These are phyloP conservation scores for Podila epigama DNA, from an alignment of 192 early-diverging fungal genomes.

Conservation along the genomic window DNA sequence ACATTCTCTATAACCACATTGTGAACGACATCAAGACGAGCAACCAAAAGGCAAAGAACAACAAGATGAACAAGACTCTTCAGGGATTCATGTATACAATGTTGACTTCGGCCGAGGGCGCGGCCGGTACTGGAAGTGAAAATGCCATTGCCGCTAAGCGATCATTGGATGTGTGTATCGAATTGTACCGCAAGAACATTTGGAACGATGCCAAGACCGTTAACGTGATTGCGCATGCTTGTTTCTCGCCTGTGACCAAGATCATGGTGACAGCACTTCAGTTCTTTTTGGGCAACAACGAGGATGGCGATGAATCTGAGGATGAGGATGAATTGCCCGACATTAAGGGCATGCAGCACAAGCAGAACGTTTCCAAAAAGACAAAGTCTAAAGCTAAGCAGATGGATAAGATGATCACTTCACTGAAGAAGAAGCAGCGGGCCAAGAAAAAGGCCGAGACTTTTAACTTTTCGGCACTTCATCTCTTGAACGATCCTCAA, in stretches of 20 bases:
- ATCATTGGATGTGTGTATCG: slow-evolving; percentile 96
- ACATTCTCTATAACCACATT: slow-evolving; percentile 91
- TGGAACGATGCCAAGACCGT: slow-evolving; percentile 99
- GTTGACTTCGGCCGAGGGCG: slow-evolving; percentile 74
- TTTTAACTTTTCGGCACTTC: slow-evolving; percentile 94
- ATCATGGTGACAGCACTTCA: slow-evolving; percentile 91
- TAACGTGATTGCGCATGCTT: slow-evolving; percentile 97
- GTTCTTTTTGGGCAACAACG: slow-evolving; percentile 90
- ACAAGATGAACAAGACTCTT: slow-evolving; percentile 96
- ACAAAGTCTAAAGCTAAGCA: slow-evolving; percentile 78
- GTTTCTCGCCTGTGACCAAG: slow-evolving; percentile 92
- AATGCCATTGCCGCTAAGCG: slow-evolving; percentile 94
- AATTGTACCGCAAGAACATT: slow-evolving; percentile 94
- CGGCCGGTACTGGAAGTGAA: slow-evolving; percentile 64
- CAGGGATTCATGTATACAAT: slow-evolving; percentile 99
- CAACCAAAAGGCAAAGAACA: slow-evolving; percentile 94
- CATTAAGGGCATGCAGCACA: slow-evolving; percentile 80
- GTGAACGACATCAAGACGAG: slow-evolving; percentile 94
- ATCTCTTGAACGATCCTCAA: slow-evolving; percentile 96
- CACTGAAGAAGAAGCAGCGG: slow-evolving; percentile 72
- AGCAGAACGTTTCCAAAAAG: slow-evolving; percentile 85
- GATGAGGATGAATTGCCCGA: slow-evolving; percentile 69
- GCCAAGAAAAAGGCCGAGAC: slow-evolving; percentile 68
- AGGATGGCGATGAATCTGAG: slow-evolving; percentile 76
- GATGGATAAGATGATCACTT: slow-evolving; percentile 81